Base-by-base conservation (phyloP, 305 asterid species). In the Plantago coronopus region DNA sequence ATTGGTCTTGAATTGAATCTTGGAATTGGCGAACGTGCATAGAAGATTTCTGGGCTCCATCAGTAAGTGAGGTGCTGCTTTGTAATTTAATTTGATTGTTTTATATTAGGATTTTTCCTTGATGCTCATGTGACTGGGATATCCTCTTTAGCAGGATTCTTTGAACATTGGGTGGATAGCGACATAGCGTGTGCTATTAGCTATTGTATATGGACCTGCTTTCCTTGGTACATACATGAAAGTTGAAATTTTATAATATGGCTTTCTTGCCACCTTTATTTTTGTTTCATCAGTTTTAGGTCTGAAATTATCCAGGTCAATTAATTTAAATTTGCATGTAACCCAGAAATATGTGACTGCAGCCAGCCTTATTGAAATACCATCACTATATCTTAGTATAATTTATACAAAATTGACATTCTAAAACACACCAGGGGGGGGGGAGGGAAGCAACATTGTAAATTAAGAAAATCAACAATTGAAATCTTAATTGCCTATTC, bases 71-170 rank as follows among this genome's bases (percentile, higher is more conserved):
- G 59, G 37, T 27, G 42, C 58, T 6, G 15, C 58, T 31, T 42
- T 72, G 72, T 50, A 63, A 17, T 61, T 61, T 60, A 31, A 56
- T 18, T 51, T 34, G 45, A 51, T 50, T 65, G 71, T 70, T 61
- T 54, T 34, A 64, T 59, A 43, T 18, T 57, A 65, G 65, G 64
- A 45, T 22, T 40, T 74, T 55, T 55, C 17, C 14, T 37, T 40
- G 50, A 19, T 9, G 34, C 69, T 54, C 63, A 61, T 47, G 71
- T 69, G 56, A 57, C 54, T 58, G 64, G 47, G 74, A 47, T 62
- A 27, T 65, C 48, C 40, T 48, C 64, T 37, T 54, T 40, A 61
- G 74, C 62, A 53, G 66, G 69, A 68, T 70, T 72, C 47, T 42
- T 51, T 63, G 60, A 50, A 40, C 38, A 49, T 63, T 14, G 25